phyloP scores from a whole-genome alignment of 2,329 filamentous ascomycete species.

The Leptodontidium sp. region DNA sequence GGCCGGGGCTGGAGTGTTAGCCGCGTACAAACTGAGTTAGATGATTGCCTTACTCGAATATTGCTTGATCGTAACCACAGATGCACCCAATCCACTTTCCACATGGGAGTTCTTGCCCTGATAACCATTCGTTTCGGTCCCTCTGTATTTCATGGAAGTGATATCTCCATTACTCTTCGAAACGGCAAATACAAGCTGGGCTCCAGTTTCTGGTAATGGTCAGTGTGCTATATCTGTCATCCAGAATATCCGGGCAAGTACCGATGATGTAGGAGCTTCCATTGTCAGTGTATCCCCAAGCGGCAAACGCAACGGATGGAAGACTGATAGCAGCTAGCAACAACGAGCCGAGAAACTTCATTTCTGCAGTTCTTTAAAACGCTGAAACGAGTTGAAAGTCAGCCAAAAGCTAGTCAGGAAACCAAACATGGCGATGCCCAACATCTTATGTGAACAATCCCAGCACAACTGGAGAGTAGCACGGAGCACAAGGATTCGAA shows the following conservation, averaged over 20 bases:
- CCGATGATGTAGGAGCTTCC: slow-evolving; percentile 51
- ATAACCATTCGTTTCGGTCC: slow-evolving; percentile 35
- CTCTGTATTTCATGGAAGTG: slow-evolving; percentile 48
- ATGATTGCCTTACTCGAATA: slow-evolving; percentile 18
- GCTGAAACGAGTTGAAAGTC: not conserved
- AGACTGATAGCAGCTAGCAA: slow-evolving; percentile 22
- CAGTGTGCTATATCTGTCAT: not conserved
- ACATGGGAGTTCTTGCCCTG: slow-evolving; percentile 29
- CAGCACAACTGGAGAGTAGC: not conserved
- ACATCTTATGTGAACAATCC: slow-evolving; percentile 4
- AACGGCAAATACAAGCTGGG: slow-evolving; percentile 48
- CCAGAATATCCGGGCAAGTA: not conserved
- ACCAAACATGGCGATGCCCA: not conserved
- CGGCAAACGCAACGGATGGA: slow-evolving; percentile 45
- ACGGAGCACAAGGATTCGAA: not conserved
- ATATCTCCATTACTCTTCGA: slow-evolving; percentile 50
- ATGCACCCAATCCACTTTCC: slow-evolving; percentile 58
- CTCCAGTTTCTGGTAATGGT: slow-evolving; percentile 41
- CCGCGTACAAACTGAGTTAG: not conserved
- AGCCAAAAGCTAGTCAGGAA: not conserved
- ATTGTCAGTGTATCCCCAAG: slow-evolving; percentile 52
- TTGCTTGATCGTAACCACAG: slow-evolving; percentile 55
- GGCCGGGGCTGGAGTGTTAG: slow-evolving; percentile 26
- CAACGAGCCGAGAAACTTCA: slow-evolving; percentile 25
- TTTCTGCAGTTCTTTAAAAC: not conserved